phyloP scores from a whole-genome alignment of 495 filamentous ascomycete genomes.

The Neurospora sp. region DNA sequence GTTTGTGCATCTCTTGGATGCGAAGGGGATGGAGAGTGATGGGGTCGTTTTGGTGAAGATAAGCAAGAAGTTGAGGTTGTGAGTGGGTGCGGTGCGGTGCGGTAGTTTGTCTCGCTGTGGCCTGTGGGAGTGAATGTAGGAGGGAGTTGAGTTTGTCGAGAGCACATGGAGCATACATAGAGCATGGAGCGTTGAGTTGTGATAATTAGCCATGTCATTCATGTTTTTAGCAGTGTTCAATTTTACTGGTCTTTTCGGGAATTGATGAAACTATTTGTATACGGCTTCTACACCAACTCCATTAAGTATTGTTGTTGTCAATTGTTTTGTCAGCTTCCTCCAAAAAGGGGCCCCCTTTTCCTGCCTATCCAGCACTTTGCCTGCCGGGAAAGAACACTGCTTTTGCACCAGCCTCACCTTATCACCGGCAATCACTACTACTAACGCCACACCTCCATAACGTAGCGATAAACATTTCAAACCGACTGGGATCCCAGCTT shows the following conservation, averaged over 20 bases:
- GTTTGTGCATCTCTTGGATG: conserved; percentile 62
- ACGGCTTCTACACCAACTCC: background rate
- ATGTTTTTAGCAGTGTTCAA: background rate
- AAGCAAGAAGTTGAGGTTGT: conserved; percentile 39
- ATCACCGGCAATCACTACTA: background rate
- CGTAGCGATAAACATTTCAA: background rate
- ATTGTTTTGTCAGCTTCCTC: background rate
- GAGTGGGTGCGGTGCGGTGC: background rate
- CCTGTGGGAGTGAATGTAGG: background rate
- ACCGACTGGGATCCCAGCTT: background rate
- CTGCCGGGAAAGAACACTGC: background rate
- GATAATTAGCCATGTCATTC: background rate
- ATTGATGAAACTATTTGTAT: background rate
- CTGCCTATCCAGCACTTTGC: background rate
- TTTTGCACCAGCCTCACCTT: background rate
- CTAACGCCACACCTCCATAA: background rate
- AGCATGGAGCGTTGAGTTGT: background rate
- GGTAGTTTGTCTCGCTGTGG: too few species aligned
- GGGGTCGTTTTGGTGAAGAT: conserved; percentile 64
- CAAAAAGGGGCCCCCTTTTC: background rate
- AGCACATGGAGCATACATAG: background rate
- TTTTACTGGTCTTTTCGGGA: background rate
- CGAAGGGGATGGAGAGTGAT: conserved; percentile 46
- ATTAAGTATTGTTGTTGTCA: background rate
- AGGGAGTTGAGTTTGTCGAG: background rate